Percentiles rank a stretch among this genome's conserved stretches.
Conservation (phyloP, 352 stramenopile genomes). For the Globisporangium spiculum region DNA sequence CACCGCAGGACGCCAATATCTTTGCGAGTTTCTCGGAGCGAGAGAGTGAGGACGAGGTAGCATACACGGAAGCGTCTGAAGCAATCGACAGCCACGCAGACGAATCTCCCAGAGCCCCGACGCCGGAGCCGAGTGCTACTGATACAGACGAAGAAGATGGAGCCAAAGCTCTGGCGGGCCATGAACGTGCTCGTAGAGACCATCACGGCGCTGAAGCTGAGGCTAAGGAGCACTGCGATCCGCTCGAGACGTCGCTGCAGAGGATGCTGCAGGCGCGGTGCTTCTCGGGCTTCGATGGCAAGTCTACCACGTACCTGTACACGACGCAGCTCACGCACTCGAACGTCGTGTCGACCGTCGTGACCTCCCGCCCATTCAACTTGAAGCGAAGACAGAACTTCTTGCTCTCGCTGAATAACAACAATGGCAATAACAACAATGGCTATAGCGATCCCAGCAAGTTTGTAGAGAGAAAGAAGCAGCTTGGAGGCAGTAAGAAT, state of each 20-base stretch:
- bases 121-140: not conserved
- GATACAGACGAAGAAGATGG: not conserved
- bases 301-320: conserved; percentile 37
- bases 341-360: conserved; percentile 61
- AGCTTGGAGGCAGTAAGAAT: conserved; percentile 17
- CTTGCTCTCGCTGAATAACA: conserved; percentile 5
- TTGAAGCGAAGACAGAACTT: conserved; percentile 15
- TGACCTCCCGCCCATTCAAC: conserved; percentile 40
- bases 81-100: not conserved
- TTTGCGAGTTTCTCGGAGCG: conserved; percentile 6
- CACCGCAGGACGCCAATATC: conserved; percentile 11
- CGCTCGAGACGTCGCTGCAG: conserved; percentile 34
- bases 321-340: conserved; percentile 63
- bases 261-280: conserved; percentile 24
- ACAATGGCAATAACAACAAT: conserved; percentile 10
- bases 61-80: not conserved
- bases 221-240: not conserved
- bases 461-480: not conserved
- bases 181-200: not conserved
- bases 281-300: conserved; percentile 40
- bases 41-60: not conserved
- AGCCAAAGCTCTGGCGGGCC: not conserved
- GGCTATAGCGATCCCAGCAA: conserved; percentile 5
- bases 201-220: not conserved
- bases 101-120: not conserved